Base-by-base conservation (phyloP, 768 basidiomycete genomes). In the Sarcodon aspratus region DNA sequence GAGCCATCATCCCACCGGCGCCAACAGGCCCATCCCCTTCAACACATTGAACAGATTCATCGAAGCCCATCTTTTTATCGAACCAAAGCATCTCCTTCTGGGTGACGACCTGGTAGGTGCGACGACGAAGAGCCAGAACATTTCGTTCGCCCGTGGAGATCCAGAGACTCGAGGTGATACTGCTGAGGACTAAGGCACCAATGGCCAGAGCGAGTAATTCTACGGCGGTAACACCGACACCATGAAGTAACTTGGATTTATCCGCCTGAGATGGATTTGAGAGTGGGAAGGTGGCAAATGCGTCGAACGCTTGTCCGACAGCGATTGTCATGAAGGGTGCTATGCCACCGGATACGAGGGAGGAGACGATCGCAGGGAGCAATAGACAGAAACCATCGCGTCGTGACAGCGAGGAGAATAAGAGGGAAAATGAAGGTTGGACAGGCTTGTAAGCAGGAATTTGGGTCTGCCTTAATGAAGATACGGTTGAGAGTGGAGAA, bases 1-100 rank as follows among this genome's bases (percentile, higher is more conserved):
- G 88, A 48, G 89, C 83, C 92, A 95, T 94, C 40, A 96, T 70
- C 17, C 92, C 93, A 51, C 85, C 91, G 45, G 91, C 90, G 52
- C 89, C 88, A 44, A 82, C 68, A 36, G 78, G 73, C 21, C 75
- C 74, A 37, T 73, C 63, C 33, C 63, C 66, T 33, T 73, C 69
- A 42, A 62, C 58, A 47, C 61, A 54, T 35, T 65, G 59, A 7
- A 65, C 68, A 18, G 71, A 63, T 36, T 70, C 72, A 18, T 79
- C 80, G 8, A 67, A 65, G 47, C 78, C 79, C 74, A 85, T 82
- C 49, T 86, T 81, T 36, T 76, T 64, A 65, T 96, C 93, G 61
- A 91, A 96, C 93, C 94, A 96, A n/a, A 73, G 72, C 77, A 95
- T 84, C 17, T 82, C 80, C 58, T 82, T 84, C 18, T 58, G 59